phyloP scores from a whole-genome alignment of 805 yeast genomes.

The Komagataella pseudopastoris region DNA sequence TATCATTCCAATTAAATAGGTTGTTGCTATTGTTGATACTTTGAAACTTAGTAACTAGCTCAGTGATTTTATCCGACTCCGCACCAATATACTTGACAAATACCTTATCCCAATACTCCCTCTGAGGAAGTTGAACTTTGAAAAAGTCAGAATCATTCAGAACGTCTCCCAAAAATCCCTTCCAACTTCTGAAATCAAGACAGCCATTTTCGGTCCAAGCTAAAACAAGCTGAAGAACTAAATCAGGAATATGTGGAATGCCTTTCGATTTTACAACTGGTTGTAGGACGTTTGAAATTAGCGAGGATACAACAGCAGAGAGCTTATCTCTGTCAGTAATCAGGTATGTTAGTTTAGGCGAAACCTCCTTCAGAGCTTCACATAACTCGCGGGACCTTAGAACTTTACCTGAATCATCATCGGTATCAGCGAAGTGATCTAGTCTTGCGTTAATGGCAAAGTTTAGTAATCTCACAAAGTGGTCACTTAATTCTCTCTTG shows the following conservation, averaged over 20 bases:
- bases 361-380: slow-evolving; percentile 23
- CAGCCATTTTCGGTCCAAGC: slow-evolving; percentile 1
- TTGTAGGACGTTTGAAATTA: slow-evolving; percentile 37
- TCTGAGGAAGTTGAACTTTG: slow-evolving; percentile 14
- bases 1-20: slow-evolving; percentile 22
- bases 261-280: slow-evolving; percentile 38
- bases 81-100: slow-evolving; percentile 49
- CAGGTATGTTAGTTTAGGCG: slow-evolving; percentile 26
- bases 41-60: slow-evolving; percentile 32
- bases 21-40: slow-evolving; percentile 42
- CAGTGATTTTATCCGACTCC: slow-evolving; percentile 48
- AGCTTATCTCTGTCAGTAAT: slow-evolving; percentile 52
- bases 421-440: neutral
- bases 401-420: neutral
- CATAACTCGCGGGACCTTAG: slow-evolving; percentile 20
- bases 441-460: slow-evolving; percentile 1
- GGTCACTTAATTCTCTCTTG: slow-evolving; percentile 32
- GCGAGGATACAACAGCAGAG: slow-evolving; percentile 29
- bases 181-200: slow-evolving; percentile 30
- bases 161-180: slow-evolving; percentile 44
- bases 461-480: slow-evolving; percentile 18
- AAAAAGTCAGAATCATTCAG: slow-evolving; percentile 52
- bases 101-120: slow-evolving; percentile 37
- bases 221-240: slow-evolving; percentile 30
- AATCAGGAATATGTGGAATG: slow-evolving; percentile 21